Percentiles rank a stretch among this genome's conserved stretches.
These are phyloP conservation scores for Cladophialophora bantiana DNA, from an alignment of 2,329 filamentous ascomycete species.

Conservation along the genomic window DNA sequence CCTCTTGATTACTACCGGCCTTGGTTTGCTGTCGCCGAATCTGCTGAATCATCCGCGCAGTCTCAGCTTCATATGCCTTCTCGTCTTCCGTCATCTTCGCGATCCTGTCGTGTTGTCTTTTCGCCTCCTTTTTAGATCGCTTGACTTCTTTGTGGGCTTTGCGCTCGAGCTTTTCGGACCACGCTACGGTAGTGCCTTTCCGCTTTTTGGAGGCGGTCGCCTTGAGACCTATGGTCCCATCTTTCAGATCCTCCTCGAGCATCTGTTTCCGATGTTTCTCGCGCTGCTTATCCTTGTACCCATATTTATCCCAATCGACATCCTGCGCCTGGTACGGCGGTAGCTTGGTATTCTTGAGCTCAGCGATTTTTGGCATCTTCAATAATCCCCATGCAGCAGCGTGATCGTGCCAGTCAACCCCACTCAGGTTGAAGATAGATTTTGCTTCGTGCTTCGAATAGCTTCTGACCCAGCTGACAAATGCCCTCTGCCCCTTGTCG, in stretches of 20 bases:
- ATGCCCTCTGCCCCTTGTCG: constrained; percentile 88
- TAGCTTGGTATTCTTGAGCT: constrained; percentile 75
- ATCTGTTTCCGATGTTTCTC: constrained; percentile 70
- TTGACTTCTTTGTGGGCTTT: constrained; percentile 68
- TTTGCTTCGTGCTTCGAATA: constrained; percentile 90
- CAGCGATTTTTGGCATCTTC: constrained; percentile 91
- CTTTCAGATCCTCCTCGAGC: constrained; percentile 51
- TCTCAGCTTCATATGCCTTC: constrained; percentile 66
- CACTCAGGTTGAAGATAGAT: constrained; percentile 84
- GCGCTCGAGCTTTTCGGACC: constrained; percentile 74
- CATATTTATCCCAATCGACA: constrained; percentile 71
- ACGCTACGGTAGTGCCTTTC: constrained; percentile 70
- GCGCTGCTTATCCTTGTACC: constrained; percentile 74
- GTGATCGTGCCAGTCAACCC: constrained; percentile 84
- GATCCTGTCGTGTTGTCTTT: constrained; percentile 68
- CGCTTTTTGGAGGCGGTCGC: constrained; percentile 49
- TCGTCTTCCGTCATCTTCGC: constrained; percentile 75
- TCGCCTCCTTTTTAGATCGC: constrained; percentile 69
- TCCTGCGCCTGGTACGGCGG: constrained; percentile 69
- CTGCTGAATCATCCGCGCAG: constrained; percentile 69
- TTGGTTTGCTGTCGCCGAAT: constrained; percentile 66
- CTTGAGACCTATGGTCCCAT: neutral
- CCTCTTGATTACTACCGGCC: constrained; percentile 49
- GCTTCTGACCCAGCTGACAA: constrained; percentile 90
- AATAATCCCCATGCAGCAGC: constrained; percentile 86